These are phyloP conservation scores for Ploettnerulaceae sp. DNA, from an alignment of 2,329 filamentous ascomycete species.

Conservation along the genomic window DNA sequence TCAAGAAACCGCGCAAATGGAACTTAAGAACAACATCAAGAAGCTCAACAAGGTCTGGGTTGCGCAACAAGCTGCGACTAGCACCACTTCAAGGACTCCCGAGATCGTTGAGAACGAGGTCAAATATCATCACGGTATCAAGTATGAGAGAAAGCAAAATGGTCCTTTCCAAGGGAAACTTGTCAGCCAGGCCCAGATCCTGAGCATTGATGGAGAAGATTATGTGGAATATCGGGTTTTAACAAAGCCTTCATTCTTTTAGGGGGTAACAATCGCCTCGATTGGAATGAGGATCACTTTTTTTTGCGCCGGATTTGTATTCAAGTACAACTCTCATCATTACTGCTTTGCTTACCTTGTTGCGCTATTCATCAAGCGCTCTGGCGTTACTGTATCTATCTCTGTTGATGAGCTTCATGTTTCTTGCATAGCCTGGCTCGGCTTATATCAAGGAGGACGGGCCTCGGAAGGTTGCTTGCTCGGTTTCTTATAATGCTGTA, in stretches of 20 bases:
- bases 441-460: not conserved
- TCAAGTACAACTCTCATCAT: not conserved
- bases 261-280: not conserved
- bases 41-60: slow-evolving; percentile 32
- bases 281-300: too few species aligned
- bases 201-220: slow-evolving; percentile 62
- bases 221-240: slow-evolving; percentile 63
- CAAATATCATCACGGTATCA: slow-evolving; percentile 54
- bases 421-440: not conserved
- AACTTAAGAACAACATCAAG: slow-evolving; percentile 32
- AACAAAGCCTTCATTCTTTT: slow-evolving; percentile 56
- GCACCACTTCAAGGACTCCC: slow-evolving; percentile 27
- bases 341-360: not conserved
- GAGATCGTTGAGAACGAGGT: slow-evolving; percentile 42
- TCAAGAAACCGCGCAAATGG: slow-evolving; percentile 24
- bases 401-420: not conserved
- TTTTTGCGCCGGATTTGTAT: not conserved
- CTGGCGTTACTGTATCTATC: not conserved
- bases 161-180: slow-evolving; percentile 59
- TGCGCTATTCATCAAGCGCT: not conserved
- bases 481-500: not conserved
- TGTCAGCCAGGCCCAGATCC: slow-evolving; percentile 56
- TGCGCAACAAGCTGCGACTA: slow-evolving; percentile 26
- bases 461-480: not conserved
- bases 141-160: slow-evolving; percentile 56